Conservation (phyloP, 2,329 filamentous ascomycete species). For the Orbilia blumenaviensis region DNA sequence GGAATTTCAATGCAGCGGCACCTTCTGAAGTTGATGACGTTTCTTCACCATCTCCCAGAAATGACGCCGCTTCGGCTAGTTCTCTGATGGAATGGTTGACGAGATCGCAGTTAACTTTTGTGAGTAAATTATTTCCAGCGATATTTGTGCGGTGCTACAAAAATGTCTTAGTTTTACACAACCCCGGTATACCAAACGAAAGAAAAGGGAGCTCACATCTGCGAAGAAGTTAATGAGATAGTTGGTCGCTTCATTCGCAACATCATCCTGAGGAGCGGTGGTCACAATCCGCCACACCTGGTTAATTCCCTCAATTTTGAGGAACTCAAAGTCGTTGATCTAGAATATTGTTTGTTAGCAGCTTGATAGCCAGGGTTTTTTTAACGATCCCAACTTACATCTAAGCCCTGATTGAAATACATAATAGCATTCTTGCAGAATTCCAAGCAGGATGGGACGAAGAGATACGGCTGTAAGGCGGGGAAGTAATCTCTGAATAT, state of each 20-base stretch:
- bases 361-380: too few species aligned
- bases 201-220: constrained; percentile 59
- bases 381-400: constrained; percentile 24
- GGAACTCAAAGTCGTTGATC: constrained; percentile 59
- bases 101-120: constrained; percentile 46
- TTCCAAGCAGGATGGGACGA: constrained; percentile 55
- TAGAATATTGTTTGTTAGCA: constrained; percentile 1
- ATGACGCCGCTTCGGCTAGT: constrained; percentile 29
- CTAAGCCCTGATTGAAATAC: constrained; percentile 55
- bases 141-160: constrained; percentile 28
- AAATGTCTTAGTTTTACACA: not conserved
- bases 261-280: constrained; percentile 70
- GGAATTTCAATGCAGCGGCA: constrained; percentile 35
- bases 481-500: constrained; percentile 57
- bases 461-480: constrained; percentile 54
- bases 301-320: constrained; percentile 69
- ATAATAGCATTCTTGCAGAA: constrained; percentile 57
- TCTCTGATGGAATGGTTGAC: constrained; percentile 48
- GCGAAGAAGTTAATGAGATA: constrained; percentile 80
- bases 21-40: not conserved
- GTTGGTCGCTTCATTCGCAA: constrained; percentile 74
- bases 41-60: not conserved
- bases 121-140: constrained; percentile 24
- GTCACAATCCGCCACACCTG: constrained; percentile 86
- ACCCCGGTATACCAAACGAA: not conserved